Evolutionary conservation across 2,329 filamentous ascomycete species (phyloP), one percentile per base, ranked within the genome.

Genomic region (Colletotrichum liaoningense): DNA sequence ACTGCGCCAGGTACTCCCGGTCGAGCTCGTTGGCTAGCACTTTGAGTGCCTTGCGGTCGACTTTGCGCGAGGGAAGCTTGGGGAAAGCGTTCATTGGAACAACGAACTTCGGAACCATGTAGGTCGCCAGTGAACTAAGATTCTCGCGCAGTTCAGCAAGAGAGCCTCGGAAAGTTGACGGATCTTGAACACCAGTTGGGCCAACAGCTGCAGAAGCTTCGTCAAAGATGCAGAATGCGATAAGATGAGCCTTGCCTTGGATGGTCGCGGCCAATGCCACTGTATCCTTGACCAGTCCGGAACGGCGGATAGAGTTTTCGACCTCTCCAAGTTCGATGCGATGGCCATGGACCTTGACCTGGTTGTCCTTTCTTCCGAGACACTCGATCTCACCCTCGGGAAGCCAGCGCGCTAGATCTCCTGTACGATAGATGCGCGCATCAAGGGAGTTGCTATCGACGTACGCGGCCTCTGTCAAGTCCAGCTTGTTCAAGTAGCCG

Each of bases 101-200:
- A 38, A 78, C 64, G 26, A 77, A 58, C 38, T 77, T 77, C 14
- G 79, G 79, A 6, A 78, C 22, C 79, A 80, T 81, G 75, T 80
- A 81, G 1, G 74, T 72, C 2, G 77, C 76, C 42, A 79, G 66
- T 1, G 71, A 72, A 12, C 62, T 38, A 8, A 78, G 58, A 11
- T 72, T 58, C 8, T 74, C 55, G 16, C 67, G 65, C 3, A 77
- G 73, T 11, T n/a, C 42, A 49, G 6, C 42, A 22, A n/a, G 19
- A 49, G 42, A 49, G 24, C 60, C 57, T 5, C 26, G 56, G 24
- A 62, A 35, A 16, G 42, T 14, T 8, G 62, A 49, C 22, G 16
- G 5, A 22, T 63, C 35, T 2, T 56, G 16, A 3, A 56, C 49
- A 8, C 58, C 33, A 11, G 49, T 4, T 33, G 55, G 5, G n/a